phyloP scores from a whole-genome alignment of 2,329 filamentous ascomycete genomes.

The Aspergillus sp. region DNA sequence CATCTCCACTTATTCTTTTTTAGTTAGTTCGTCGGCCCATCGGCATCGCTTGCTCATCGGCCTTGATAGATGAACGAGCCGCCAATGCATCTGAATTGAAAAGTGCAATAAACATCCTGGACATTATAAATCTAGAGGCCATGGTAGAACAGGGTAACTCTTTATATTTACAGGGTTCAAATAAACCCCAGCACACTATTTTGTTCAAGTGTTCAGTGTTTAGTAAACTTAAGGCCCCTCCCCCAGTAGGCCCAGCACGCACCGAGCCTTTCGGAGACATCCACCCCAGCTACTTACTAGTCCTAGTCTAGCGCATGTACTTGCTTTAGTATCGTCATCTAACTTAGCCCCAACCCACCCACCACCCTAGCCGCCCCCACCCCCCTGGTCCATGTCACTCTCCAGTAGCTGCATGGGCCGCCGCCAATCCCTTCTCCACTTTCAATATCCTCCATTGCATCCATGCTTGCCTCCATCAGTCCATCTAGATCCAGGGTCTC shows the following conservation, averaged over 20 bases:
- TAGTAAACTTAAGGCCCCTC: too few relatives aligned
- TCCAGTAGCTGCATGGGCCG: constrained; percentile 27
- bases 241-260: too few relatives aligned
- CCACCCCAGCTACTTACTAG: constrained; percentile 5
- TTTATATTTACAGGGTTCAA: too few relatives aligned
- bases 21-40: constrained; percentile 9
- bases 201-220: too few relatives aligned
- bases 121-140: too few relatives aligned
- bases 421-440: constrained; percentile 29
- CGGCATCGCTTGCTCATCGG: constrained; percentile 12
- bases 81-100: too few relatives aligned
- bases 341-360: constrained; percentile 6
- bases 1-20: too few relatives aligned
- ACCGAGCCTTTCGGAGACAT: background rate
- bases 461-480: constrained; percentile 12
- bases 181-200: too few relatives aligned
- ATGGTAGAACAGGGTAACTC: too few relatives aligned
- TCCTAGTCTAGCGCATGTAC: constrained; percentile 1
- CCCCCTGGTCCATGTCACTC: constrained; percentile 20
- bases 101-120: too few relatives aligned
- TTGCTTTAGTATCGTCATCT: background rate
- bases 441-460: constrained; percentile 11
- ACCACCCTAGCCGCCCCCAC: constrained; percentile 17
- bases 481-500: constrained; percentile 40
- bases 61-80: background rate